A percentile compares a stretch with the other conserved stretches of the same genome.
Conservation (phyloP, 73 alveolate genomes). For the Uronychia setigera region DNA sequence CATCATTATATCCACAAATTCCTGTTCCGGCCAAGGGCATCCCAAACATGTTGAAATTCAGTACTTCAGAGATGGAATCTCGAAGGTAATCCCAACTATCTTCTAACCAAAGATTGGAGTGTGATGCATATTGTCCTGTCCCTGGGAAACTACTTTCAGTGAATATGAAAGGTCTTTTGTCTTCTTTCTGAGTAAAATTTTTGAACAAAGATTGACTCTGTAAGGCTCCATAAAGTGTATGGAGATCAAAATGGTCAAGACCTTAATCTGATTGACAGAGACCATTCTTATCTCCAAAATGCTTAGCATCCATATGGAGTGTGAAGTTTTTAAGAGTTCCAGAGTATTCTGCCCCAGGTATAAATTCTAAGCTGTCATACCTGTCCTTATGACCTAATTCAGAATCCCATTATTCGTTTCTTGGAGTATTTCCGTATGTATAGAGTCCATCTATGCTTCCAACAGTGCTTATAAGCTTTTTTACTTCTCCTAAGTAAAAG, state of each 20-base stretch:
- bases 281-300: neutral
- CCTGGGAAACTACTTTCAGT: slow-evolving; percentile 87
- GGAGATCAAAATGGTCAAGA: neutral
- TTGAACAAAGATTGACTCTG: neutral
- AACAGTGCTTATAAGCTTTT: too few relatives aligned
- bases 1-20: slow-evolving; percentile 85
- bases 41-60: slow-evolving; percentile 91
- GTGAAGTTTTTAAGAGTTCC: neutral
- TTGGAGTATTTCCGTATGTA: neutral
- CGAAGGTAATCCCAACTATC: slow-evolving; percentile 70
- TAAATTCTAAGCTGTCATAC: neutral
- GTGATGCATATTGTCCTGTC: slow-evolving; percentile 85
- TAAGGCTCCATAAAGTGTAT: neutral
- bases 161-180: slow-evolving; percentile 82
- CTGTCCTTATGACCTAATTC: neutral
- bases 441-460: too few relatives aligned
- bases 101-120: slow-evolving; percentile 87
- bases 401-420: neutral
- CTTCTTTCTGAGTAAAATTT: neutral
- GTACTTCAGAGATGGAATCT: slow-evolving; percentile 79
- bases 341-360: neutral
- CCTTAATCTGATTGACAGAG: neutral
- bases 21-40: slow-evolving; percentile 92
- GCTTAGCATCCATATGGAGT: neutral
- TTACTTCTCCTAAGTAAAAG: neutral